A percentile compares a stretch with the other conserved stretches of the same genome.
Evolutionary conservation across 768 basidiomycete genomes (phyloP).

Genomic region (Lentinula edodes): DNA sequence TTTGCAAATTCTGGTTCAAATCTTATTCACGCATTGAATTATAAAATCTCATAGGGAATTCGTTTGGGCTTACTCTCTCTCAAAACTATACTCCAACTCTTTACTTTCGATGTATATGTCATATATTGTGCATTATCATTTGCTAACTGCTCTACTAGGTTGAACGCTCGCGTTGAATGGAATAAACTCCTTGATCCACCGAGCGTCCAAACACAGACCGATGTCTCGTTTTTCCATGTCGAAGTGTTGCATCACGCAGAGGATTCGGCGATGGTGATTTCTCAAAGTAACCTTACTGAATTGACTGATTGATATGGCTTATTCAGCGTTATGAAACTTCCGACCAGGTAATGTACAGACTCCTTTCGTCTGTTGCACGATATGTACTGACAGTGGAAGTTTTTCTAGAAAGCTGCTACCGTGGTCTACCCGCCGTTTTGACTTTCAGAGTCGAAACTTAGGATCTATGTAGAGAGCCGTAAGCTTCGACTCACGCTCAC

Average conservation of each 20-base stretch:
- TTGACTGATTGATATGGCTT: neutral
- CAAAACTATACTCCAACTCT: conserved; percentile 5
- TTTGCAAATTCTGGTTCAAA: neutral
- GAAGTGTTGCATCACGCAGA: neutral
- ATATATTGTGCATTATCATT: neutral
- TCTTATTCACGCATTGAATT: neutral
- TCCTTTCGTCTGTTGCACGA: neutral
- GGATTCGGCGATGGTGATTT: neutral
- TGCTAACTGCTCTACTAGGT: neutral
- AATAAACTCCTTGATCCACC: neutral
- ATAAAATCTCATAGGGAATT: neutral
- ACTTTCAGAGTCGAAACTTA: neutral
- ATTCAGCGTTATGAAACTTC: neutral
- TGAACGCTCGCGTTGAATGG: conserved; percentile 7
- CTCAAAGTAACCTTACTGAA: neutral
- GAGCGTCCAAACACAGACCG: neutral
- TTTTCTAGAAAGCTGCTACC: neutral
- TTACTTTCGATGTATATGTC: conserved; percentile 3
- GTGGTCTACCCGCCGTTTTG: neutral
- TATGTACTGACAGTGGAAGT: neutral
- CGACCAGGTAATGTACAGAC: neutral
- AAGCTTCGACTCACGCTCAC: neutral
- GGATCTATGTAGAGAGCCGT: neutral
- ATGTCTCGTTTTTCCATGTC: conserved; percentile 1
- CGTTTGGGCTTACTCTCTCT: conserved; percentile 5